Conservation (phyloP, 2,329 filamentous ascomycete species). For the Calonectria pseudoreteaudii region DNA sequence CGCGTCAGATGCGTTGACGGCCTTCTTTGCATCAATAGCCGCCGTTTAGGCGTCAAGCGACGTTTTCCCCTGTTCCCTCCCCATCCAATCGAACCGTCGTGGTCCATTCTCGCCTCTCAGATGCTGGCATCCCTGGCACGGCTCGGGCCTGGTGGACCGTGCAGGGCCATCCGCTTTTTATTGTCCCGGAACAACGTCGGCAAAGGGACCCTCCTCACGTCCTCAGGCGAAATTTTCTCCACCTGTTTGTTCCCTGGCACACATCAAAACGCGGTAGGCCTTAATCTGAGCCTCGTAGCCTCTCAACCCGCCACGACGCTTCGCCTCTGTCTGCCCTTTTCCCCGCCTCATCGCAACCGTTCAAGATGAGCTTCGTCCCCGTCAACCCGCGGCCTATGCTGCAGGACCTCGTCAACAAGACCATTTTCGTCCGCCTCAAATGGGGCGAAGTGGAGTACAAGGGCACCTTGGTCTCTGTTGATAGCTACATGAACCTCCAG, state of each 20-base stretch:
- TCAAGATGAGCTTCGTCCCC: constrained; percentile 74
- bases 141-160: not conserved
- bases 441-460: constrained; percentile 99
- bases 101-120: not conserved
- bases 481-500: constrained; percentile 99
- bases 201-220: not conserved
- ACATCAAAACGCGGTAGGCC: constrained; percentile 16
- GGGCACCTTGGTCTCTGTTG: constrained; percentile 89
- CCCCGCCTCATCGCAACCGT: not conserved
- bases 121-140: not conserved
- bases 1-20: not conserved
- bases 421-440: constrained; percentile 93
- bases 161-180: not conserved
- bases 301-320: not conserved
- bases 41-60: not conserved
- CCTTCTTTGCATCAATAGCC: not conserved
- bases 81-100: not conserved
- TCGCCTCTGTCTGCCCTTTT: not conserved
- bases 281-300: constrained; percentile 6
- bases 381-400: constrained; percentile 98
- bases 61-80: no score
- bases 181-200: not conserved
- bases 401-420: constrained; percentile 90
- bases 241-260: not conserved
- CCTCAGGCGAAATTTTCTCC: constrained; percentile 16